phyloP scores from a whole-genome alignment of 805 yeast genomes.

The Candida berthetii region DNA sequence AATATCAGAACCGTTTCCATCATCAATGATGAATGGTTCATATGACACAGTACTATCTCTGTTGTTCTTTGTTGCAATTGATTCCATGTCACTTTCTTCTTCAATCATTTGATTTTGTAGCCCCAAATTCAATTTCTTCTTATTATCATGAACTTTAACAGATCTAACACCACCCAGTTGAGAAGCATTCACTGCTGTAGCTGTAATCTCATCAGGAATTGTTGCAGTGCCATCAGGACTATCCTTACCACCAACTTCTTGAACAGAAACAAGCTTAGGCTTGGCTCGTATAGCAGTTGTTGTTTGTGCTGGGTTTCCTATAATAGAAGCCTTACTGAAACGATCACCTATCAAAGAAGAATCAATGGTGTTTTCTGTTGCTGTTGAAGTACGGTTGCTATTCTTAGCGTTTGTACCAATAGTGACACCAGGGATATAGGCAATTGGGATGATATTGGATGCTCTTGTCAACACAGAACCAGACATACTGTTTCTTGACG shows the following conservation, averaged over 20 bases:
- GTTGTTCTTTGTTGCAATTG: neutral
- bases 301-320: slow-evolving; percentile 29
- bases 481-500: slow-evolving; percentile 32
- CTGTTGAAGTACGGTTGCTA: slow-evolving; percentile 25
- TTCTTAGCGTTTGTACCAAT: slow-evolving; percentile 29
- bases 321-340: slow-evolving; percentile 37
- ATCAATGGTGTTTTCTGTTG: slow-evolving; percentile 11
- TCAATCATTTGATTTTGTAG: slow-evolving; percentile 10
- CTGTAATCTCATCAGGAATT: slow-evolving; percentile 17
- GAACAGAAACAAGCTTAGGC: slow-evolving; percentile 60
- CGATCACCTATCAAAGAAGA: slow-evolving; percentile 25
- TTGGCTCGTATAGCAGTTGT: slow-evolving; percentile 75
- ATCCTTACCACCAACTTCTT: neutral
- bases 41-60: slow-evolving; percentile 7
- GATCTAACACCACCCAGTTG: slow-evolving; percentile 19
- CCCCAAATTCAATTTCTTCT: slow-evolving; percentile 4
- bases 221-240: slow-evolving; percentile 1
- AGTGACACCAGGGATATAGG: slow-evolving; percentile 92
- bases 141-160: slow-evolving; percentile 11
- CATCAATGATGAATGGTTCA: slow-evolving; percentile 21
- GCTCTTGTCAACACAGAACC: slow-evolving; percentile 72
- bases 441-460: slow-evolving; percentile 84
- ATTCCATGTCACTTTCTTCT: slow-evolving; percentile 10
- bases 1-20: slow-evolving; percentile 7
- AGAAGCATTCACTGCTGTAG: slow-evolving; percentile 16